Evolutionary conservation across 176 grass and related monocot species (phyloP), one percentile per base, ranked within the genome.

Genomic region (Leersia perrieri): DNA sequence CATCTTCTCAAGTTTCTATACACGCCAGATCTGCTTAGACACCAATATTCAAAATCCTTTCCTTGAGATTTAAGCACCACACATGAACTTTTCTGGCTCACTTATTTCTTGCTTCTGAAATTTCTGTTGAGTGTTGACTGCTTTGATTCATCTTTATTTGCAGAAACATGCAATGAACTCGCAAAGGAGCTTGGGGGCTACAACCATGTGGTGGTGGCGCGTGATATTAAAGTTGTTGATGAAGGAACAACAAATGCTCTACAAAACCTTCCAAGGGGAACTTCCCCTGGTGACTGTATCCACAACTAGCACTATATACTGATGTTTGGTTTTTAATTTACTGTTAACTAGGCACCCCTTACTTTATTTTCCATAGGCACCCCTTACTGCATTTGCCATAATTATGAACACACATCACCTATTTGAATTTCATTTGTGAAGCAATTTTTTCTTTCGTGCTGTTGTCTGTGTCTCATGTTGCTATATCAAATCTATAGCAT

Each of bases 131-230:
- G n/a, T n/a, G 16, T 69, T 38, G 60, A 23, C 33, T 14, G 36
- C 70, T 35, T 35, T 44, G 74, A 31, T 49, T 73, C 58, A 7
- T 55, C 44, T 20, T 41, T 34, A 81, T 89, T 22, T 76, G 44
- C 80, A 95, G 92, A 87, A 78, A 98, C 95, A 36, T 44, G 86
- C 79, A 95, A 95, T 78, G 92, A 93, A 40, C 92, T 98, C 9
- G 78, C 89, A 0, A 93, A 92, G 74, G 92, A 95, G 67, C 86
- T 98, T 68, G 95, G 95, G 51, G 92, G 95, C 39, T 98, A 98
- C 62, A 90, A 86, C 39, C 86, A 98, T 83, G 80, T 95, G 70
- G 60, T 68, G 3, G 86, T 95, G 80, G 84, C 87, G 71, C 86
- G 55, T 63, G 87, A 89, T 80, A 90, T 98, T 63, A 86, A 89